Evolutionary conservation across 2,329 filamentous ascomycete genomes (phyloP), one percentile per base, ranked within the genome.

Genomic region (Pseudodiploospora longispora): DNA sequence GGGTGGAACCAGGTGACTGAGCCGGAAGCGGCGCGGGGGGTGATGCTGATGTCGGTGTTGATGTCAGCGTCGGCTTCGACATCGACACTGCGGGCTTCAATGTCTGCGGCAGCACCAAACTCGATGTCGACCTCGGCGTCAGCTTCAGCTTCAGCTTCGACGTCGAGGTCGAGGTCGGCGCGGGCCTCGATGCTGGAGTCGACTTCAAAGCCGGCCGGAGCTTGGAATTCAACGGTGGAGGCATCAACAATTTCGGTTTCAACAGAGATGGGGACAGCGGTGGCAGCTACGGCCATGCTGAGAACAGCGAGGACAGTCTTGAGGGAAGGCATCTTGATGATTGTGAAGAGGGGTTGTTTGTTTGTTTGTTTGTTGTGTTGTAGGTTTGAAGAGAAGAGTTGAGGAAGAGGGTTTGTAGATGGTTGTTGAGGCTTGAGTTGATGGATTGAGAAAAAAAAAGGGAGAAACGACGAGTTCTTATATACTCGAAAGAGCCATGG

Each of bases 41-140:
- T 19, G 19, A 19, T 19, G 19, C 19, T 19, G 19, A 19, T 19
- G 19, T 19, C 19, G 19, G 19, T 19, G 19, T 19, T 19, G 19
- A 19, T 3, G 19, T 19, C 19, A 19, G 10, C n/a, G 33, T 30
- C 34, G 19, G 28, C 10, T 6, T 32, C 6, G 31, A 47, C n/a
- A 83, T 56, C 7, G 30, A 19, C n/a, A 10, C 6, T 38, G 12
- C 10, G n/a, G 46, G 84, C 74, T 55, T 89, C 79, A 51, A 80
- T 78, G 54, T 89, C 83, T 5, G 88, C 89, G 61, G 90, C 90
- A 61, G 88, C 27, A 19, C 19, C 19, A 19, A 19, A 19, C 19
- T 19, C 19, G 19, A 3, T 19, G 19, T 19, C 19, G 19, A 19
- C 19, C 19, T 19, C 19, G 19, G 19, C 19, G 19, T 19, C 19